These are phyloP conservation scores for Alectoria sarmentosa DNA, from an alignment of 495 filamentous ascomycete genomes.

Conservation along the genomic window DNA sequence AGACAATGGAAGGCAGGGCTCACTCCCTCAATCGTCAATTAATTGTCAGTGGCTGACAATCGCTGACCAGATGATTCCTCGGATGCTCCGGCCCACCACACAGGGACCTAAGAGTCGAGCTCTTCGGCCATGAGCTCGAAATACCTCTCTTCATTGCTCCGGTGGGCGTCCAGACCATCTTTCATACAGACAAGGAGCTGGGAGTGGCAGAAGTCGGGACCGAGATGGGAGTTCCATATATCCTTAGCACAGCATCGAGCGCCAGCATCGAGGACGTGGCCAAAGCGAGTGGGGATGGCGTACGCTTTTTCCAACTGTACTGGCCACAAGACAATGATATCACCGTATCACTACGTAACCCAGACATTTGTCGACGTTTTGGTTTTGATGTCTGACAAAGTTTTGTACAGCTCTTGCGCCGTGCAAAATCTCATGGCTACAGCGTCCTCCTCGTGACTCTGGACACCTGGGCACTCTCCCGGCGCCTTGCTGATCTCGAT, in stretches of 20 bases:
- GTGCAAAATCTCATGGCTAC: slow-evolving; percentile 53
- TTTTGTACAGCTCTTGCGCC: slow-evolving; percentile 39
- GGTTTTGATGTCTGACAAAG: background rate
- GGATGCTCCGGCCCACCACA: slow-evolving; percentile 36
- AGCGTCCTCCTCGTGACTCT: slow-evolving; percentile 54
- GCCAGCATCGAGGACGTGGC: slow-evolving; percentile 41
- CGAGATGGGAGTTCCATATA: slow-evolving; percentile 46
- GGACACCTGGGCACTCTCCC: slow-evolving; percentile 52
- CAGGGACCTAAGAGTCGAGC: slow-evolving; percentile 45
- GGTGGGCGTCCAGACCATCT: slow-evolving; percentile 51
- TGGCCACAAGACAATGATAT: slow-evolving; percentile 54
- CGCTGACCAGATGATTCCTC: slow-evolving; percentile 29
- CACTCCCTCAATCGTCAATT: background rate
- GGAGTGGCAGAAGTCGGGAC: slow-evolving; percentile 47
- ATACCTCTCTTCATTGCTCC: slow-evolving; percentile 52
- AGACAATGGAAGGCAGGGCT: slow-evolving; percentile 51
- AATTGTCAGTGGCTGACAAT: background rate
- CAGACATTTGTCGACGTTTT: background rate
- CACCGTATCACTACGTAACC: slow-evolving; percentile 38
- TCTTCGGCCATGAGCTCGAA: slow-evolving; percentile 50
- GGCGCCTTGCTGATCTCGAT: slow-evolving; percentile 60
- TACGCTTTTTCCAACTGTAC: slow-evolving; percentile 60
- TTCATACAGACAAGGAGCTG: slow-evolving; percentile 48
- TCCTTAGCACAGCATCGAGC: slow-evolving; percentile 42
- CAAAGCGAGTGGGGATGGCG: slow-evolving; percentile 32